Percentiles rank a stretch among this genome's conserved stretches.
Conservation (phyloP, 2,329 filamentous ascomycete species). For the Fusarium secorum region DNA sequence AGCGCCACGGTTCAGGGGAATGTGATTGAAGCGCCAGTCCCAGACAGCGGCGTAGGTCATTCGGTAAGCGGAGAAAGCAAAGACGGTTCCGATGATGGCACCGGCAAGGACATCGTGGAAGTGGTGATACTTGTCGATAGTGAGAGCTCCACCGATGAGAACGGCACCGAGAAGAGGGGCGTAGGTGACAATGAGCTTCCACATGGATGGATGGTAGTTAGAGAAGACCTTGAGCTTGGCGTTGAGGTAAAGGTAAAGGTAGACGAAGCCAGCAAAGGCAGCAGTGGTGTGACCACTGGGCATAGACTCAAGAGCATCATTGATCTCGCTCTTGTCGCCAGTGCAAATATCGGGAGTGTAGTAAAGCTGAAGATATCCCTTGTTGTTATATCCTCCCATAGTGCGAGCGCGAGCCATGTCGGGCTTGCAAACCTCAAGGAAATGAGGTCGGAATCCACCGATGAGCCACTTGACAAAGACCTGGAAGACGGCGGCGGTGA, state of each 20-base stretch:
- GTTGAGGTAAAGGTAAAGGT: conserved; percentile 76
- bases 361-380: conserved; percentile 68
- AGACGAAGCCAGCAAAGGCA: conserved; percentile 76
- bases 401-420: conserved; percentile 32
- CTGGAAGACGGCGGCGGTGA: conserved; percentile 77
- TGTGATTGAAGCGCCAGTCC: conserved; percentile 72
- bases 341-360: conserved; percentile 76
- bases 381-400: conserved; percentile 52
- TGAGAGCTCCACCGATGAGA: conserved; percentile 73
- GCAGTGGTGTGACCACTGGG: conserved; percentile 78
- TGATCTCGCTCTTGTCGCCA: conserved; percentile 68
- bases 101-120: conserved; percentile 78
- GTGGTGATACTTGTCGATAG: conserved; percentile 78
- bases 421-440: conserved; percentile 74
- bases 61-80: conserved; percentile 71
- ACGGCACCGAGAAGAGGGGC: conserved; percentile 72
- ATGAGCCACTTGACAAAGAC: conserved; percentile 80
- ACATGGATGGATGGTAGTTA: conserved; percentile 76
- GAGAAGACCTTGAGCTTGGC: conserved; percentile 79
- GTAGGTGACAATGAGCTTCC: conserved; percentile 73
- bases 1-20: conserved; percentile 66
- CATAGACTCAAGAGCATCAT: conserved; percentile 75
- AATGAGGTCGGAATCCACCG: conserved; percentile 75
- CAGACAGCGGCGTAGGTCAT: conserved; percentile 74
- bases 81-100: conserved; percentile 68